Evolutionary conservation across 805 yeast species (phyloP).

Genomic region (Kuraishia ogatae): DNA sequence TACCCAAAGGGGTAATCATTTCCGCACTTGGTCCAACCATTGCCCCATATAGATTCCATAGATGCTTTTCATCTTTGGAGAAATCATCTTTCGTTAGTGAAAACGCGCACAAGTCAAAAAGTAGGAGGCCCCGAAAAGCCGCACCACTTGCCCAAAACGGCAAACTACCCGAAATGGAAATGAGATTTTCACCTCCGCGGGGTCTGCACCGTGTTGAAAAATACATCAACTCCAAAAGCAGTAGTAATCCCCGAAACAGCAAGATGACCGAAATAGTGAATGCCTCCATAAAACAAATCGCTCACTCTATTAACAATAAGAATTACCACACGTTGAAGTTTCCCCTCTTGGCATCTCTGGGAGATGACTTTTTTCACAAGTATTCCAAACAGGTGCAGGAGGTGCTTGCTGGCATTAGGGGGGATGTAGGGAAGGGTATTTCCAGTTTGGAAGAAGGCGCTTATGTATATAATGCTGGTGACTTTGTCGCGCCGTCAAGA

Average conservation of each 20-base stretch:
- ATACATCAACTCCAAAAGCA: no score
- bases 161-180: not conserved
- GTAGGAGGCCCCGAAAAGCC: not conserved
- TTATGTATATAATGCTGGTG: not conserved
- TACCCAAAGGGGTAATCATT: not conserved
- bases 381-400: conserved; percentile 26
- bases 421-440: not conserved
- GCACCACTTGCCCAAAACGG: not conserved
- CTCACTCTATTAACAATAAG: conserved; percentile 25
- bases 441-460: not conserved
- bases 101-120: not conserved
- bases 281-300: not conserved
- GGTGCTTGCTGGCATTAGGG: not conserved
- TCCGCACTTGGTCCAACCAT: no score
- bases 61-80: not conserved
- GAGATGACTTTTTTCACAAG: conserved; percentile 44
- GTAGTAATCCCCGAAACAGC: not conserved
- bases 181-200: no score
- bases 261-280: not conserved
- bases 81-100: not conserved
- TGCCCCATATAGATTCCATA: not conserved
- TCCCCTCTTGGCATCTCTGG: conserved; percentile 41
- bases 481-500: not conserved
- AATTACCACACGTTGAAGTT: conserved; percentile 41
- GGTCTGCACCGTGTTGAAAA: no score